Base-by-base conservation (phyloP, 176 grass and related monocot species). In the Triticum timopheevii region DNA sequence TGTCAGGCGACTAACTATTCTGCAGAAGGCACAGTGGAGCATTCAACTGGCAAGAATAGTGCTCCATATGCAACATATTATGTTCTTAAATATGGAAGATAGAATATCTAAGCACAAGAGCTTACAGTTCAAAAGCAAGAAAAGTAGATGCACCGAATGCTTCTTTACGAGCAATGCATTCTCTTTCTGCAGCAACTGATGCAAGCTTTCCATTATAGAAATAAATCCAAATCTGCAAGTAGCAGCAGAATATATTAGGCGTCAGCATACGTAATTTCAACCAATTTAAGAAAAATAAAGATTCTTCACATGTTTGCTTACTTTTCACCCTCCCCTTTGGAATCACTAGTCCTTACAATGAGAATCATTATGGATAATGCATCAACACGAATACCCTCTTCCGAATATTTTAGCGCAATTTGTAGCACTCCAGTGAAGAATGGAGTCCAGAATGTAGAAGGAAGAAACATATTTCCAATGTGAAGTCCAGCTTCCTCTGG, bases 121-220 rank as follows among this genome's bases (percentile, higher is more conserved):
- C 92, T 90, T 95, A 98, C 96, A 94, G 66, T 95, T 95, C 78
- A 94, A 82, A 76, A 98, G 87, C 79, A 98, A 88, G 87, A 95
- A 98, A 44, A 98, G 90, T 84, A 98, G 82, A 77, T 84, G 90
- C 34, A 98, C 90, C 73, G 90, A 91, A 84, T 94, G 90, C 69
- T 91, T 98, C 76, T 92, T 89, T 61, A 98, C 79, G 39, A 86
- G 88, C 65, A 87, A 86, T 31, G 90, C 85, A 69, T 85, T 87
- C 78, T 94, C 93, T 74, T 92, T 98, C 66, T 88, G 90, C 73
- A 98, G 70, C 34, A 98, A 80, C 42, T 62, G 82, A 71, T 95
- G 92, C 25, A 98, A 82, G 56, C 73, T 75, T 89, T 91, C 94
- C 73, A 98, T 69, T 71, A 92, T 50, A 66, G 86, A 78, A 59